phyloP scores from a whole-genome alignment of 768 basidiomycete species.

The Mycena olivaceomarginata region DNA sequence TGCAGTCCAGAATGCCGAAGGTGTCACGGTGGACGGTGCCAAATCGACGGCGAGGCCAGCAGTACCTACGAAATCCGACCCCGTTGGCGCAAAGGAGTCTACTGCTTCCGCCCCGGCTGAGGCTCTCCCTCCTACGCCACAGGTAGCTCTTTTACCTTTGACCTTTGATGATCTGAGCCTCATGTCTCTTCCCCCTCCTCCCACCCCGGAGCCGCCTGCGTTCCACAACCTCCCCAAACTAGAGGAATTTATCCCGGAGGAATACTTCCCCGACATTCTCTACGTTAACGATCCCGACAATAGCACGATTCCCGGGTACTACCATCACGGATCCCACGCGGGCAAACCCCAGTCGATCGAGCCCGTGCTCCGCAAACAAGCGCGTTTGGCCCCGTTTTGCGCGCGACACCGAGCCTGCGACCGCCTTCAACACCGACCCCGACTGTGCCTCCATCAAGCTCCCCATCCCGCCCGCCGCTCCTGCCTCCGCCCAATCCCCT shows the following conservation, averaged over 20 bases:
- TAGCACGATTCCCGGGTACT: not conserved
- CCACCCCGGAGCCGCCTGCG: not conserved
- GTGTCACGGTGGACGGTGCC: not conserved
- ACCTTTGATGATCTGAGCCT: too few relatives aligned
- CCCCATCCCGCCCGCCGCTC: not conserved
- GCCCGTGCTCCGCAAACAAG: conserved; percentile 34
- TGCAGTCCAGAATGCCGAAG: not conserved
- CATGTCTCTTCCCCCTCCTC: not conserved
- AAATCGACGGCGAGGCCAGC: not conserved
- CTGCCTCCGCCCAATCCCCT: not conserved
- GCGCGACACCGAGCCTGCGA: conserved; percentile 29
- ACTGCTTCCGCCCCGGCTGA: not conserved
- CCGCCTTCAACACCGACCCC: conserved; percentile 24
- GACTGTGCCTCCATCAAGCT: conserved; percentile 33
- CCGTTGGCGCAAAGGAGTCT: not conserved
- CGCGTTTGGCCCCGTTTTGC: conserved; percentile 41
- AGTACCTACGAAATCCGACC: not conserved
- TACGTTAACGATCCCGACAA: conserved; percentile 41
- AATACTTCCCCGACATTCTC: conserved; percentile 43
- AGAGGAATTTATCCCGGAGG: conserved; percentile 40
- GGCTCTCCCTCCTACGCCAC: not conserved
- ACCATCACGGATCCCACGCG: not conserved
- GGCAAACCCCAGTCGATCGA: conserved; percentile 9
- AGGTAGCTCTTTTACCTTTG: not conserved
- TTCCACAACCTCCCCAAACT: conserved; percentile 37